These are phyloP conservation scores for Cutaneotrichosporon sp. DNA, from an alignment of 1,284 basidiomycete genomes.

Conservation along the genomic window DNA sequence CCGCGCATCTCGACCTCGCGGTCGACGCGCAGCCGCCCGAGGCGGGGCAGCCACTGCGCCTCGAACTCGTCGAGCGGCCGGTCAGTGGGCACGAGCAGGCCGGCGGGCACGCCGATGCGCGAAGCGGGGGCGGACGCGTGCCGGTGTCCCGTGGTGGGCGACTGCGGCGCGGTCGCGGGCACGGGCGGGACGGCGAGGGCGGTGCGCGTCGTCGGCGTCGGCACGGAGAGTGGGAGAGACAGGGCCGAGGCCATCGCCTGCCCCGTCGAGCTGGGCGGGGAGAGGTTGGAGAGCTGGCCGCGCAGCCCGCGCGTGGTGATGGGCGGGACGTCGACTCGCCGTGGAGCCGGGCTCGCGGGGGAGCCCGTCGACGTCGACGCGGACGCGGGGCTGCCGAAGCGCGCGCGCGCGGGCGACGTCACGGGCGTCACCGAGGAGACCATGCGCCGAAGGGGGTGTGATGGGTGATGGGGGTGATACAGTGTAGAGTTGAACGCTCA, in stretches of 20 bases:
- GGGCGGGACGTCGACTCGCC: background rate
- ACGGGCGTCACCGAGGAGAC: conserved; percentile 1
- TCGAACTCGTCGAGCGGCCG: conserved; percentile 43
- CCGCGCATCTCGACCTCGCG: conserved; percentile 41
- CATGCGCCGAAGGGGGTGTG: conserved; percentile 1
- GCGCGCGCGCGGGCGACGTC: conserved; percentile 1
- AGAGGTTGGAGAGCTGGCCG: background rate
- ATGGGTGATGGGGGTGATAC: background rate
- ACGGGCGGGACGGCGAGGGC: background rate
- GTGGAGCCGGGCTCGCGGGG: background rate
- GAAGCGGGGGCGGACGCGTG: background rate
- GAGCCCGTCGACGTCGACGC: background rate
- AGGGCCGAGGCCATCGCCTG: background rate
- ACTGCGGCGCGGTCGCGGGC: background rate
- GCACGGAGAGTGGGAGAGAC: background rate
- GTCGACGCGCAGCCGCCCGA: conserved; percentile 40
- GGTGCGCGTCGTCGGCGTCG: background rate
- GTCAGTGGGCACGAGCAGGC: conserved; percentile 46
- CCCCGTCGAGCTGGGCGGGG: background rate
- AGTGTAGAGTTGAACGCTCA: too few species aligned
- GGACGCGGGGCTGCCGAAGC: conserved; percentile 6
- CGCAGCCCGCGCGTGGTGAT: background rate
- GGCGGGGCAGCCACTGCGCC: conserved; percentile 37
- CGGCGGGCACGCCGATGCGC: background rate
- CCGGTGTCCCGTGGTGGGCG: background rate